A percentile compares a stretch with the other conserved stretches of the same genome.
Evolutionary conservation across 179 eudicot species (phyloP).

Genomic region (Nepenthes alata): DNA sequence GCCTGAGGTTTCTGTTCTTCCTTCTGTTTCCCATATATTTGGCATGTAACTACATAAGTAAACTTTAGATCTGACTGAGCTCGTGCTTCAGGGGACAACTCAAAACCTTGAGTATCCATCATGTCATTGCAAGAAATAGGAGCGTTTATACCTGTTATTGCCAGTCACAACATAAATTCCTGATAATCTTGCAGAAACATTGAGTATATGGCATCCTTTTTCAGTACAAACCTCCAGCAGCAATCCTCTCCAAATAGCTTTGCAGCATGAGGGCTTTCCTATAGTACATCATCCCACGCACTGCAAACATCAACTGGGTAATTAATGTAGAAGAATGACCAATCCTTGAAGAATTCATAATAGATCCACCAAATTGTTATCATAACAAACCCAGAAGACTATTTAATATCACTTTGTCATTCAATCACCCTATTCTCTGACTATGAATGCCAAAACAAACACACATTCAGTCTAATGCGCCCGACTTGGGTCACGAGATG

Average conservation of each 20-base stretch:
- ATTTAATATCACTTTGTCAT: no score
- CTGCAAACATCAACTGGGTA: conserved; percentile 27
- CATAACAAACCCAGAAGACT: no score
- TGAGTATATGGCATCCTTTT: neutral
- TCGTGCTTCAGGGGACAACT: conserved; percentile 91
- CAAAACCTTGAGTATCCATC: conserved; percentile 62
- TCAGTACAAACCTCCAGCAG: conserved; percentile 50
- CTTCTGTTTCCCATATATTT: conserved; percentile 95
- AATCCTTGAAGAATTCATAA: no score
- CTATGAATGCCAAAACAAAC: no score
- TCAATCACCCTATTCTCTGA: no score
- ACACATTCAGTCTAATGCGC: no score
- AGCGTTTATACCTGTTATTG: conserved; percentile 54
- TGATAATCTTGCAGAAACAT: neutral
- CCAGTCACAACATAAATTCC: conserved; percentile 5
- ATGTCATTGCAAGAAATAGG: conserved; percentile 39
- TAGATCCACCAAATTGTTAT: no score
- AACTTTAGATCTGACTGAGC: conserved; percentile 96
- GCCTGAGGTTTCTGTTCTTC: conserved; percentile 96
- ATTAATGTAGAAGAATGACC: neutral
- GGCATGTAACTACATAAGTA: conserved; percentile 96
- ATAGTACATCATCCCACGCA: conserved; percentile 99
- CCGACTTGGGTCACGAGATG: no score
- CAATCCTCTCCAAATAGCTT: conserved; percentile 67
- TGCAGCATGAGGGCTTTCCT: conserved; percentile 97